Conservation (phyloP, 202 grass and related monocot genomes). For the Cymbopogon flexuosus region DNA sequence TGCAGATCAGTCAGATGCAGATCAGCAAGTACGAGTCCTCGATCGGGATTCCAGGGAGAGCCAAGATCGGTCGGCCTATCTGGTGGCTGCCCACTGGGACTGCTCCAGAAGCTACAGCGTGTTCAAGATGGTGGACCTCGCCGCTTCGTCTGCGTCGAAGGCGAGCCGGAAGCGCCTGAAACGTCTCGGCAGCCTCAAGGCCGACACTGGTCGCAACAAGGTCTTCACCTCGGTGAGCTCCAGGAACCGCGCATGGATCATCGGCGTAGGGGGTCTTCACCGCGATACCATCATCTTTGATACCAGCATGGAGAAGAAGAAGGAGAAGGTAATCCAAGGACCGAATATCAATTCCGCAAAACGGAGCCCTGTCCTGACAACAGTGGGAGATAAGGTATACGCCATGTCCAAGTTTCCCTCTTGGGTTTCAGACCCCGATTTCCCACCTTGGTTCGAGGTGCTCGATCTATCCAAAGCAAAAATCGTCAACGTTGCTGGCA, state of each 20-base stretch:
- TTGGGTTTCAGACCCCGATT: background rate
- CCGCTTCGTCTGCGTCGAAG: background rate
- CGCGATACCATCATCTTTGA: background rate
- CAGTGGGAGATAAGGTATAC: background rate
- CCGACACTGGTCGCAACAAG: background rate
- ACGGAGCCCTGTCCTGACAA: background rate
- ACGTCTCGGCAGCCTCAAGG: background rate
- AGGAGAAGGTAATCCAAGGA: background rate
- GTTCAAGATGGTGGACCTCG: background rate
- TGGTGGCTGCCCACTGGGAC: background rate
- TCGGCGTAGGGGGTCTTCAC: background rate
- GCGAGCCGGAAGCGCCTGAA: background rate
- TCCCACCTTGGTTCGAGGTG: conserved; percentile 13
- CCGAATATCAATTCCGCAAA: background rate
- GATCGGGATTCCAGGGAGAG: background rate
- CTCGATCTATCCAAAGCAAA: background rate
- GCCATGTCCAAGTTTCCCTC: background rate
- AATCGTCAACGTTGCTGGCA: background rate
- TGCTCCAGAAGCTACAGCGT: background rate
- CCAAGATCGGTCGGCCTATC: background rate
- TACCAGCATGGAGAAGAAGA: background rate
- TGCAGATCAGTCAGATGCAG: too few relatives aligned
- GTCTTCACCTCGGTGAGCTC: background rate
- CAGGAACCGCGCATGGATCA: background rate
- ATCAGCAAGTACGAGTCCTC: too few relatives aligned